phyloP scores from a whole-genome alignment of 2,329 filamentous ascomycete species.

The Fusarium nanum region DNA sequence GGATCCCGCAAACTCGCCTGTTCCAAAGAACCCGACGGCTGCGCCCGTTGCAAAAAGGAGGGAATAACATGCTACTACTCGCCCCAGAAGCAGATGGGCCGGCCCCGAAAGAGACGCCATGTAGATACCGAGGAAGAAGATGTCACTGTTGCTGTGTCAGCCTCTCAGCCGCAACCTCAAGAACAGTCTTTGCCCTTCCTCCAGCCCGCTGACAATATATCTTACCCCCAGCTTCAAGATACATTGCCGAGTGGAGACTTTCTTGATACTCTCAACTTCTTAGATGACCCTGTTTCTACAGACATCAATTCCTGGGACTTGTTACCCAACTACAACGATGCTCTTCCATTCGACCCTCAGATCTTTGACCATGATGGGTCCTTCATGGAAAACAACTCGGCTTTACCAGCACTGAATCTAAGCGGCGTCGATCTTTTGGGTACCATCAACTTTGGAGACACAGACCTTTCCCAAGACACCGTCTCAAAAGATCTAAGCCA shows the following conservation, averaged over 20 bases:
- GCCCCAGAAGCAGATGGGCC: conserved; percentile 73
- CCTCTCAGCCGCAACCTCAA: conserved; percentile 7
- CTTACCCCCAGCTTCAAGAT: conserved; percentile 16
- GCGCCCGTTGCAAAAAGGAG: conserved; percentile 68
- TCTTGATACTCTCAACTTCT: conserved; percentile 52
- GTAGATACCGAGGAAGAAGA: conserved; percentile 52
- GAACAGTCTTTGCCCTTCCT: conserved; percentile 6
- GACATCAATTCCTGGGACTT: conserved; percentile 55
- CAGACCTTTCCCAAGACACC: conserved; percentile 41
- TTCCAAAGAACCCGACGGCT: conserved; percentile 70
- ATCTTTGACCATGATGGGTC: conserved; percentile 25
- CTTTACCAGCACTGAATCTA: conserved; percentile 33
- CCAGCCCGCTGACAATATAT: conserved; percentile 4
- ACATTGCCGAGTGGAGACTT: conserved; percentile 23
- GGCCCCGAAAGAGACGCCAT: conserved; percentile 68
- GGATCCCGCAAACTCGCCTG: conserved; percentile 73
- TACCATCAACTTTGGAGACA: conserved; percentile 51
- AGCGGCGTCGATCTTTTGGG: conserved; percentile 48
- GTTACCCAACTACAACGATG: conserved; percentile 45
- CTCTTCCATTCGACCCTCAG: conserved; percentile 31
- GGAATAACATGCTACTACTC: conserved; percentile 70
- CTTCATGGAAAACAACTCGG: conserved; percentile 3
- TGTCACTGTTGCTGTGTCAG: neutral
- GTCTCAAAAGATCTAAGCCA: conserved; percentile 49
- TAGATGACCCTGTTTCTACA: conserved; percentile 45